Evolutionary conservation across 2,329 filamentous ascomycete genomes (phyloP), one percentile per base, ranked within the genome.

Genomic region (Cladosporium colombiae): DNA sequence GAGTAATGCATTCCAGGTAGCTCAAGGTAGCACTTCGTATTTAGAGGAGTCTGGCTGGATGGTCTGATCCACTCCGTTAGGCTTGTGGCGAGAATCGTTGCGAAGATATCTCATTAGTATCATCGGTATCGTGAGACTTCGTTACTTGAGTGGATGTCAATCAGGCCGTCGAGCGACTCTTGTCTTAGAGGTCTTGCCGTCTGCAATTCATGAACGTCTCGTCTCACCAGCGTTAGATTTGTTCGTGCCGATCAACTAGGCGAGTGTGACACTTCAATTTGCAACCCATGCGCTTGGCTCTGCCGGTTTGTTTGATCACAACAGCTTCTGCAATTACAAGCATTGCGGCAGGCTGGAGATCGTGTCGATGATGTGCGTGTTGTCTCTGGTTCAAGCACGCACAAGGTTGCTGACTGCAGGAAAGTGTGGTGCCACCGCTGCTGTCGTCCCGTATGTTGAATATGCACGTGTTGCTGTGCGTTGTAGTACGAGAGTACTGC

Each of bases 1-100:
- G 33, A 57, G 55, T 57, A 57, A 57, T 57, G 55, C 55, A 35
- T 57, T 57, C 55, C 55, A 21, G 25, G 49, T 27, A 50, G 16
- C 37, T 18, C 18, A 7, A 18, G 18, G 37, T 7, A 8, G 10
- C 40, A 21, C 5, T 46, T 46, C 40, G 40, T 46, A 46, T 46
- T 46, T 13, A 10, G 37, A 44, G 8, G 18, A 3, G 40, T 21
- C 40, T 46, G n/a, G 40, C 3, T 21, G 40, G 37, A 21, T 46
- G 18, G 18, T 1, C 3, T 29, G n/a, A 2, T 21, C 40, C 37
- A 44, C 37, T 49, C 10, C 50, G 16, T 31, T 31, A 18, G 27
- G 25, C 13, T 33, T 11, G 27, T 31, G 27, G 52, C 52, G 27
- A 29, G 29, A 31, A 53, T 31, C 7, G 29, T 31, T 31, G 8